A percentile compares a stretch with the other conserved stretches of the same genome.
phyloP scores from a whole-genome alignment of 2,329 filamentous ascomycete species.

The Talaromyces islandicus region DNA sequence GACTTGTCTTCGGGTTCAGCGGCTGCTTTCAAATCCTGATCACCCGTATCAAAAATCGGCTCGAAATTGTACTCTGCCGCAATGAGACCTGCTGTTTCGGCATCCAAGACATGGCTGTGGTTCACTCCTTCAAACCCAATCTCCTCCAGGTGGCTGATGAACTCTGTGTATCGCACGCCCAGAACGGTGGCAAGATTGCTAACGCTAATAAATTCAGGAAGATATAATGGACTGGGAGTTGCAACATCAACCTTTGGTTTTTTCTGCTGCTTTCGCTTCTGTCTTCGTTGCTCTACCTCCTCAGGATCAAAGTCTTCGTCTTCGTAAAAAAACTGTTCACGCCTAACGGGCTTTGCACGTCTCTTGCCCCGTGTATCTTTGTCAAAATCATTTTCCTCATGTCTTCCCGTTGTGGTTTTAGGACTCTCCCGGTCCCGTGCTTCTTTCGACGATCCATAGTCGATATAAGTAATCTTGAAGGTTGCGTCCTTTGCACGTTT shows the following conservation, averaged over 20 bases:
- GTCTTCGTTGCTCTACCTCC: slow-evolving; percentile 27
- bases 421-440: background rate
- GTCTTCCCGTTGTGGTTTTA: background rate
- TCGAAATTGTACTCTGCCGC: slow-evolving; percentile 92
- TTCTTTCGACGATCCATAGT: background rate
- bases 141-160: slow-evolving; percentile 69
- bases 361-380: slow-evolving; percentile 15
- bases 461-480: background rate
- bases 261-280: slow-evolving; percentile 29
- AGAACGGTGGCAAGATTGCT: slow-evolving; percentile 71
- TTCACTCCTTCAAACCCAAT: slow-evolving; percentile 85
- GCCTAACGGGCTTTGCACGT: slow-evolving; percentile 18
- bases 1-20: slow-evolving; percentile 64
- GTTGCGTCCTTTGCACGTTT: background rate
- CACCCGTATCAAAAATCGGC: slow-evolving; percentile 61
- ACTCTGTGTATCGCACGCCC: slow-evolving; percentile 63
- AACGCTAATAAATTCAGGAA: slow-evolving; percentile 92
- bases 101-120: slow-evolving; percentile 78
- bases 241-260: slow-evolving; percentile 34
- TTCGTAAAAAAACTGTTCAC: slow-evolving; percentile 15
- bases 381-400: background rate
- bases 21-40: slow-evolving; percentile 67
- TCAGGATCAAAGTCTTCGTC: slow-evolving; percentile 31
- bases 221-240: slow-evolving; percentile 56
- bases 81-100: slow-evolving; percentile 83